Percentiles rank a stretch among this genome's conserved stretches.
Conservation (phyloP, 768 basidiomycete species). For the Podaxis sp. region DNA sequence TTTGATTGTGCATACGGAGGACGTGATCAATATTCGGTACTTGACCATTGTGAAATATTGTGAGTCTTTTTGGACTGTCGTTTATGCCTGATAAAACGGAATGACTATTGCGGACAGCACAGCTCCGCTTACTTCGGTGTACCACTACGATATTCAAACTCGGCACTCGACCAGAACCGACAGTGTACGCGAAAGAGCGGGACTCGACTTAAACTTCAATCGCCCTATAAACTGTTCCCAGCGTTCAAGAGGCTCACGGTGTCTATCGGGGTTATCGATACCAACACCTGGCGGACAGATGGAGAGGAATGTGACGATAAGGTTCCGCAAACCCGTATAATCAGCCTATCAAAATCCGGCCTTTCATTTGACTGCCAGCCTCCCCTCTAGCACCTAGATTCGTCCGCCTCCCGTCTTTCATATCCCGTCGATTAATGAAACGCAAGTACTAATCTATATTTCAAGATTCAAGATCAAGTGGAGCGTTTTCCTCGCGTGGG, state of each 20-base stretch:
- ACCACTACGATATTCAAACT: background rate
- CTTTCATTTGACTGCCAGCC: background rate
- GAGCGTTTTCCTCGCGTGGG: background rate
- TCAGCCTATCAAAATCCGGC: background rate
- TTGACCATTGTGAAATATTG: background rate
- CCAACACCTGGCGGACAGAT: background rate
- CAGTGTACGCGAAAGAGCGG: background rate
- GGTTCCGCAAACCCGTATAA: background rate
- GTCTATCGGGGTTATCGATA: background rate
- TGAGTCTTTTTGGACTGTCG: background rate
- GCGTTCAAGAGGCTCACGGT: background rate
- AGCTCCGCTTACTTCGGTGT: background rate
- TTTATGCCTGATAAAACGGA: background rate
- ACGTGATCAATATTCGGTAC: background rate
- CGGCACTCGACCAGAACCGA: background rate
- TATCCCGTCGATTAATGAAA: constrained; percentile 1
- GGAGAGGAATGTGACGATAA: background rate
- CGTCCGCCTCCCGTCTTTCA: background rate
- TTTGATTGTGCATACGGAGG: background rate
- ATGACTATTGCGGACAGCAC: no score
- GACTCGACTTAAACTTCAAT: no score
- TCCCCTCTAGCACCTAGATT: background rate
- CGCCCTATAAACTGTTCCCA: background rate
- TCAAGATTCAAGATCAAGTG: background rate
- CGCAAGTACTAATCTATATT: background rate